Percentiles rank a stretch among this genome's conserved stretches.
Conservation (phyloP, 2,329 filamentous ascomycete genomes). For the Colletotrichum lupini region DNA sequence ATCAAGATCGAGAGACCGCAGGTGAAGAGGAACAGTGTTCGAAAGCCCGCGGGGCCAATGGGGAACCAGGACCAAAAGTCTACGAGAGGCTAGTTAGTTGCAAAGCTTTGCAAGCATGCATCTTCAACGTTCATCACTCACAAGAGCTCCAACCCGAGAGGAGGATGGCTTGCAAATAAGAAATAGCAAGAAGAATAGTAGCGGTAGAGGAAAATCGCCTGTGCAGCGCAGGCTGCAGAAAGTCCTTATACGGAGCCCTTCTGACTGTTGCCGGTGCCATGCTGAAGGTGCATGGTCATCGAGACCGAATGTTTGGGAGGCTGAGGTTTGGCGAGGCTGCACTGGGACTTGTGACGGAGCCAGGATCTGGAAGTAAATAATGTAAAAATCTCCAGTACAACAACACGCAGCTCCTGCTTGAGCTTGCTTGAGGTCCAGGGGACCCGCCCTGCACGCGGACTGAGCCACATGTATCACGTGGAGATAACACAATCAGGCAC, state of each 20-base stretch:
- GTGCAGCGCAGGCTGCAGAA: constrained; percentile 89
- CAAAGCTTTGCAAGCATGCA: constrained; percentile 16
- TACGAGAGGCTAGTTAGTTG: constrained; percentile 47
- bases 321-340: constrained; percentile 38
- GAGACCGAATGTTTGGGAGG: constrained; percentile 40
- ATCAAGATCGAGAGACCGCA: constrained; percentile 83
- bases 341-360: constrained; percentile 30
- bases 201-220: constrained; percentile 85
- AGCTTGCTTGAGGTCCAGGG: constrained; percentile 14
- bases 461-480: constrained; percentile 24
- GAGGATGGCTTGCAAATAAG: constrained; percentile 78
- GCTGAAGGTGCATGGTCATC: constrained; percentile 57
- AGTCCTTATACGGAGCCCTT: constrained; percentile 82
- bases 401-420: constrained; percentile 27
- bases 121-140: constrained; percentile 55
- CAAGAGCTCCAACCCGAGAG: constrained; percentile 77
- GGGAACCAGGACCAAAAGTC: constrained; percentile 91
- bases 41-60: constrained; percentile 78
- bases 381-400: constrained; percentile 36
- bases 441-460: not conserved
- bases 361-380: constrained; percentile 39
- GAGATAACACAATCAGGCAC: constrained; percentile 23
- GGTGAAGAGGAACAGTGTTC: constrained; percentile 80
- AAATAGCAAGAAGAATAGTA: constrained; percentile 74
- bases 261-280: constrained; percentile 66